Conservation (phyloP, 2,329 filamentous ascomycete genomes). For the Didymella pomorum region DNA sequence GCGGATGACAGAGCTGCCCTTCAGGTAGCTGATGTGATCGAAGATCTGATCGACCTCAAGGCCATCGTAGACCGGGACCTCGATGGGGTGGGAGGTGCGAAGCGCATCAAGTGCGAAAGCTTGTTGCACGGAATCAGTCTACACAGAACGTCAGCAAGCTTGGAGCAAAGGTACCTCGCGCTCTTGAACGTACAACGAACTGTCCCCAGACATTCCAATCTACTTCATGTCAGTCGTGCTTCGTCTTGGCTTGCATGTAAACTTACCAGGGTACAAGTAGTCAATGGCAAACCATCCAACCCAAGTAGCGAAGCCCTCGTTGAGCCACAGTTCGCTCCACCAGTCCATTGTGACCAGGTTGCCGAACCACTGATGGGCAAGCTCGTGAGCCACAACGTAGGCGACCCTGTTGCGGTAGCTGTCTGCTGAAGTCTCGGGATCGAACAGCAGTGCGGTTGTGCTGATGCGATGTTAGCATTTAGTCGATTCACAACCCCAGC, state of each 20-base stretch:
- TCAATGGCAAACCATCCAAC: constrained; percentile 94
- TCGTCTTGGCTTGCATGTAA: neutral
- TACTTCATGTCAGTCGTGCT: constrained; percentile 36
- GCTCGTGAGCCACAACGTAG: constrained; percentile 97
- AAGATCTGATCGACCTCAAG: constrained; percentile 98
- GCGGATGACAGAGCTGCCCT: constrained; percentile 94
- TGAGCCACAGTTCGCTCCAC: constrained; percentile 90
- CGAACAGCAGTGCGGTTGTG: constrained; percentile 94
- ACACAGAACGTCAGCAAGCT: constrained; percentile 50
- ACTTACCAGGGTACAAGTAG: constrained; percentile 78
- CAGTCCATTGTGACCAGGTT: constrained; percentile 97
- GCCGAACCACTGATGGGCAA: constrained; percentile 96
- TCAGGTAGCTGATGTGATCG: constrained; percentile 94
- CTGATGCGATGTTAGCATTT: constrained; percentile 30
- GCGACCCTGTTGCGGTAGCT: constrained; percentile 93
- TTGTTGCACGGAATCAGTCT: constrained; percentile 90
- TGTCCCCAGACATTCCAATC: constrained; percentile 99
- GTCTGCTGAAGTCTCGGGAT: constrained; percentile 88
- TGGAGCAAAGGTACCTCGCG: constrained; percentile 59
- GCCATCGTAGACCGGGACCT: constrained; percentile 91
- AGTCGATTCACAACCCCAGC: neutral
- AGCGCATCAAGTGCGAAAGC: constrained; percentile 90
- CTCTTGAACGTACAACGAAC: constrained; percentile 75
- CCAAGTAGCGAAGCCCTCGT: constrained; percentile 98
- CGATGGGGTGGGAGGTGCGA: constrained; percentile 92